These are phyloP conservation scores for Linnemannia hyalina DNA, from an alignment of 192 early-diverging fungal species.

Conservation along the genomic window DNA sequence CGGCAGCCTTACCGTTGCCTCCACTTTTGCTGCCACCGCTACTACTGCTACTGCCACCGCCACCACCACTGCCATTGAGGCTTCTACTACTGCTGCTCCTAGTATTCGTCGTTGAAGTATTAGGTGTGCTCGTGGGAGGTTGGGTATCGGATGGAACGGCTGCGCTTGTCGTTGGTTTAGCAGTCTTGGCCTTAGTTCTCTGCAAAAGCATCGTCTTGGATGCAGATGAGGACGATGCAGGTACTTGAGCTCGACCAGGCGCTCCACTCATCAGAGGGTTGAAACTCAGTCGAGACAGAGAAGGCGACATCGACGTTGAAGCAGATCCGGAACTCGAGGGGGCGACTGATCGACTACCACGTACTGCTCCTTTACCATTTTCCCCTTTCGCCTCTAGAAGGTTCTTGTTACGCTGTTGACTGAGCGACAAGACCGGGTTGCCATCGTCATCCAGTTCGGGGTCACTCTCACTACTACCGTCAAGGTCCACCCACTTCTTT, in stretches of 20 bases:
- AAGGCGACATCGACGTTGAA: background rate
- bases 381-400: conserved; percentile 8
- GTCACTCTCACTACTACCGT: conserved; percentile 13
- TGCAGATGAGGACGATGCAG: background rate
- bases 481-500: conserved; percentile 38
- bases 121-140: background rate
- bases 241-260: background rate
- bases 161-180: background rate
- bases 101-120: background rate
- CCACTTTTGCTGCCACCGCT: background rate
- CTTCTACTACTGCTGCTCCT: conserved; percentile 8
- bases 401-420: conserved; percentile 35
- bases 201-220: background rate
- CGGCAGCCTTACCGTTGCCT: background rate
- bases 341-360: background rate
- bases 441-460: conserved; percentile 5
- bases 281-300: background rate
- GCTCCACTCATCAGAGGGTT: background rate
- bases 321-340: background rate
- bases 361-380: background rate
- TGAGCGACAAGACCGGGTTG: conserved; percentile 18
- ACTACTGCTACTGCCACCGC: background rate
- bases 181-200: background rate
- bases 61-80: background rate
- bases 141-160: conserved; percentile 21